Base-by-base conservation (phyloP, 352 stramenopile genomes). In the Phytophthora ramorum region DNA sequence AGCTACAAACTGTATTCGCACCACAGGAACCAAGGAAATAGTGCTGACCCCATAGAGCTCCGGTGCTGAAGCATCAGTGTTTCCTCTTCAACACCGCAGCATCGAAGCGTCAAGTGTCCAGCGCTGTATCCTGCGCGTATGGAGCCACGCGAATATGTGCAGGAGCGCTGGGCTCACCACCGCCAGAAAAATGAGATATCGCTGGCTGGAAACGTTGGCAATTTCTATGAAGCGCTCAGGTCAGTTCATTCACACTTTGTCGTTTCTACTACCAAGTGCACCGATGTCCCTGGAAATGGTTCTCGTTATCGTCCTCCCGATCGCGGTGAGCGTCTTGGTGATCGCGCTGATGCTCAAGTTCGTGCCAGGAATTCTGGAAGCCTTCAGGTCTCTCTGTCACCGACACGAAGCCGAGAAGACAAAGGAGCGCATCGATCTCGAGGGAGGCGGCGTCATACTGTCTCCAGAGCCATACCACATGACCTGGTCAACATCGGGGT, bases 261-360 rank as follows among this genome's bases (percentile, higher is more conserved):
- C 26, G 24, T 24, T 34, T n/a, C 44, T 17, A 7, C 7, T 6
- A 22, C 57, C 50, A 69, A 60, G 63, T 56, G 43, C 10, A 32
- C 3, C 2, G 17, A 70, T 68, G 62, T 44, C 50, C 13, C 2
- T 69, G 22, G 61, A 43, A 47, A 50, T 46, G 14, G 4, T 53
- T 14, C 63, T 76, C 47, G 49, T 38, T 40, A 38, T 73, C 40
- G 34, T 55, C 13, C 30, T 73, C 34, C 58, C 68, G 0, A 30
- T 90, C 28, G 70, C 71, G 0, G 72, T 78, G 41, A 71, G 44
- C 8, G 38, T 77, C 51, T 64, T 83, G 45, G 32, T 79, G 38
- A 47, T 72, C 50, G 69, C 64, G 14, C 35, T 87, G 22, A 68
- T 68, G 26, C 48, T 85, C 57, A 83, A 78, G 61, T 79, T 81